Evolutionary conservation across 306 rosid genomes (phyloP).

Genomic region (Cicer yamashitae): DNA sequence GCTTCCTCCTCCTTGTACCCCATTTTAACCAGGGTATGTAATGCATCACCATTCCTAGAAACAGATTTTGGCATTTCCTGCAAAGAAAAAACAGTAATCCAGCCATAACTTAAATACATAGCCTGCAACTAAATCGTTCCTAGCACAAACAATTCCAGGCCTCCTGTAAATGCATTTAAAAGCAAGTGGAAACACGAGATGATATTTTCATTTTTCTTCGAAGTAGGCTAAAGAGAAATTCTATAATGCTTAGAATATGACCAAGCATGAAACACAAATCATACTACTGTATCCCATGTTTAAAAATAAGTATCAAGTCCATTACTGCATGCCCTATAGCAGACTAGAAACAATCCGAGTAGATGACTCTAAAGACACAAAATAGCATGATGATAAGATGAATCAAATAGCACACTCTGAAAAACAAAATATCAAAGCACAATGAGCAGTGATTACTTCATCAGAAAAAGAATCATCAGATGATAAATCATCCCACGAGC

Average conservation of each 20-base stretch:
- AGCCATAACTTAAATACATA: conserved; percentile 21
- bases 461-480: conserved; percentile 65
- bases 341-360: conserved; percentile 30
- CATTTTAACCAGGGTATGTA: conserved; percentile 67
- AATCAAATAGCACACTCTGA: conserved; percentile 22
- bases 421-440: conserved; percentile 27
- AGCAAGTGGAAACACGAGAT: conserved; percentile 24
- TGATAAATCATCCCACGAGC: conserved; percentile 65
- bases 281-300: conserved; percentile 26
- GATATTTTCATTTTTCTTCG: conserved; percentile 2
- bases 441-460: conserved; percentile 57
- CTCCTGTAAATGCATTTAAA: conserved; percentile 14
- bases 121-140: conserved; percentile 6
- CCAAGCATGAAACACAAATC: conserved; percentile 15
- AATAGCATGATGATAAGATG: conserved; percentile 26
- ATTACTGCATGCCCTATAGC: conserved; percentile 4
- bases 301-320: conserved; percentile 12
- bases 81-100: conserved; percentile 39
- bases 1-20: conserved; percentile 74
- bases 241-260: conserved; percentile 16
- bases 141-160: conserved; percentile 11
- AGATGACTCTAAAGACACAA: conserved; percentile 29
- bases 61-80: conserved; percentile 61
- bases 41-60: conserved; percentile 49
- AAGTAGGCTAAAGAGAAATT: conserved; percentile 5